Conservation (phyloP, 2,329 filamentous ascomycete species). For the Neofusicoccum umdonicola region DNA sequence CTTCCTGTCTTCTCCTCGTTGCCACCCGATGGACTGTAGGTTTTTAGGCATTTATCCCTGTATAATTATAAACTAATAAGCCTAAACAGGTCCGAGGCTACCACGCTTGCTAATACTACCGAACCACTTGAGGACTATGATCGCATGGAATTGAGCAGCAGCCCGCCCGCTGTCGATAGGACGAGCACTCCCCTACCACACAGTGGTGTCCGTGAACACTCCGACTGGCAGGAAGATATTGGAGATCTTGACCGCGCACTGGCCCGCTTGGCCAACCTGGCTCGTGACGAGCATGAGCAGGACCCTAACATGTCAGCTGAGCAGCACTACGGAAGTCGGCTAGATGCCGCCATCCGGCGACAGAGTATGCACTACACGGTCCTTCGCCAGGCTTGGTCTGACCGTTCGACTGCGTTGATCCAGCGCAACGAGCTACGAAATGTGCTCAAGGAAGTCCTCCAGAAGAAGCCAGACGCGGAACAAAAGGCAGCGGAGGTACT, state of each 20-base stretch:
- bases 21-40: not conserved
- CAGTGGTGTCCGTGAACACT: slow-evolving; percentile 24
- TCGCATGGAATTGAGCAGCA: not conserved
- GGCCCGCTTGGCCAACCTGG: slow-evolving; percentile 30
- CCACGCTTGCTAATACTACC: not conserved
- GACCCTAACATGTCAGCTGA: slow-evolving; percentile 26
- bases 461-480: too few relatives aligned
- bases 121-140: not conserved
- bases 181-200: not conserved
- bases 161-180: not conserved
- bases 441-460: too few relatives aligned
- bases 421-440: not conserved
- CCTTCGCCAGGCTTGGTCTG: not conserved
- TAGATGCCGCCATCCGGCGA: slow-evolving; percentile 17
- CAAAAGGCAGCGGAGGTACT: too few relatives aligned
- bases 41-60: not conserved
- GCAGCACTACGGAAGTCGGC: slow-evolving; percentile 28
- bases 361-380: not conserved
- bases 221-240: slow-evolving; percentile 30
- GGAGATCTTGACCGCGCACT: slow-evolving; percentile 28
- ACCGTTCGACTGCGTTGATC: not conserved
- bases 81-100: not conserved
- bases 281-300: slow-evolving; percentile 29
- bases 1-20: not conserved
- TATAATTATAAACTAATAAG: not conserved